Percentiles rank a stretch among this genome's conserved stretches.
Evolutionary conservation across 2,329 filamentous ascomycete species (phyloP).

Genomic region (Davidsoniella australis): DNA sequence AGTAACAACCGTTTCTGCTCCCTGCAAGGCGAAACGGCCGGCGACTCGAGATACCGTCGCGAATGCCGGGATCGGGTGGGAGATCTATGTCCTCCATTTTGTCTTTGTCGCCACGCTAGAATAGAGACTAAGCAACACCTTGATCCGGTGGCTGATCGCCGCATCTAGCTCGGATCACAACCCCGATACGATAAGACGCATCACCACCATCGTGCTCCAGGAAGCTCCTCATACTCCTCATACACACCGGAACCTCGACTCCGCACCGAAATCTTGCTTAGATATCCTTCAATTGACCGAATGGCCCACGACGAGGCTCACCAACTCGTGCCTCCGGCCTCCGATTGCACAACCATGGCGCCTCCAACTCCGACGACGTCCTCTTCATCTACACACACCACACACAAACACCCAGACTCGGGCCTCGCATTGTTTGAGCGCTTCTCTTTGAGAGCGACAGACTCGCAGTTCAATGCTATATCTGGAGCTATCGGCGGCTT

Average conservation of each 20-base stretch:
- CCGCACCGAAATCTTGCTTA: background rate
- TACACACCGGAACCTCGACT: no score
- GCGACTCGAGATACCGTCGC: conserved; percentile 1
- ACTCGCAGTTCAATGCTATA: conserved; percentile 60
- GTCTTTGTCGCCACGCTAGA: no score
- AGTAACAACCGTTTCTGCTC: no score
- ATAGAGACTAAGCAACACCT: no score
- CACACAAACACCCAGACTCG: conserved; percentile 29
- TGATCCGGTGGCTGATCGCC: background rate
- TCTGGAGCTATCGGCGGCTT: conserved; percentile 81
- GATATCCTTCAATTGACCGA: conserved; percentile 1
- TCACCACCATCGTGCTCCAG: no score
- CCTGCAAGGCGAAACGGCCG: conserved; percentile 3
- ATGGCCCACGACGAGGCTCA: conserved; percentile 12
- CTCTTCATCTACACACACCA: conserved; percentile 29
- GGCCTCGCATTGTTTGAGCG: conserved; percentile 30
- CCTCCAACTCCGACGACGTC: conserved; percentile 20
- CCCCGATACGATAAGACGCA: background rate
- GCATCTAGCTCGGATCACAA: background rate
- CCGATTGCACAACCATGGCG: conserved; percentile 10
- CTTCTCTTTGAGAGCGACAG: conserved; percentile 39
- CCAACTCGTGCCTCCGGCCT: conserved; percentile 10
- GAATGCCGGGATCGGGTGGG: background rate
- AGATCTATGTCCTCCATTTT: no score
- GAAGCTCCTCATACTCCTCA: no score